Evolutionary conservation across 2,329 filamentous ascomycete species (phyloP).

Genomic region (Ceratocystis lukuohia): DNA sequence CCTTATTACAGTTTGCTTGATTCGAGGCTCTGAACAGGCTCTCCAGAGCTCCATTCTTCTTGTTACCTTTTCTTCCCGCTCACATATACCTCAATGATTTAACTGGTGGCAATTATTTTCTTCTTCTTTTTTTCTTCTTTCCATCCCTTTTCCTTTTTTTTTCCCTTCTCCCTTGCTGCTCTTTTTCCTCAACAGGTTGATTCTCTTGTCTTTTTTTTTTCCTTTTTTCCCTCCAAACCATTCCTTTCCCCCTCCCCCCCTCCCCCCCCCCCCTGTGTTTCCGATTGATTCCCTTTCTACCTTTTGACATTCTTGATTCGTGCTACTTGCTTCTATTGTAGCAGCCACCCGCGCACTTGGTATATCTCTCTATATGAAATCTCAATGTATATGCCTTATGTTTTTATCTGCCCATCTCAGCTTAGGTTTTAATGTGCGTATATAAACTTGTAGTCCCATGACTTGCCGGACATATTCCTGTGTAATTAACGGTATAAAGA

Average conservation of each 20-base stretch:
- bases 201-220: conserved; percentile 1
- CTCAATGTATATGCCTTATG: background rate
- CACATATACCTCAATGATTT: conserved; percentile 4
- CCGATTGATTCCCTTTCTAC: conserved; percentile 5
- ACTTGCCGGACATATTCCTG: background rate
- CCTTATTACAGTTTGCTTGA: background rate
- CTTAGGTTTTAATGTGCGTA: background rate
- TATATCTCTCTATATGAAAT: background rate
- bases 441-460: background rate
- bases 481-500: too few species aligned
- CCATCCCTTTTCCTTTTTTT: background rate
- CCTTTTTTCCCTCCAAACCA: background rate
- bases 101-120: conserved; percentile 8
- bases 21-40: background rate
- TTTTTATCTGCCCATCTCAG: background rate
- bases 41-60: background rate
- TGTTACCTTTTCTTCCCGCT: background rate
- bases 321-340: background rate
- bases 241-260: background rate
- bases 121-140: conserved; percentile 1
- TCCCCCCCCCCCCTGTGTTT: background rate
- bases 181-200: background rate
- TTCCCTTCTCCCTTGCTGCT: background rate
- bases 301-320: background rate
- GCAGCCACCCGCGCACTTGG: background rate